A percentile compares a stretch with the other conserved stretches of the same genome.
Conservation (phyloP, 2,329 filamentous ascomycete genomes). For the Colletotrichum australisinense region DNA sequence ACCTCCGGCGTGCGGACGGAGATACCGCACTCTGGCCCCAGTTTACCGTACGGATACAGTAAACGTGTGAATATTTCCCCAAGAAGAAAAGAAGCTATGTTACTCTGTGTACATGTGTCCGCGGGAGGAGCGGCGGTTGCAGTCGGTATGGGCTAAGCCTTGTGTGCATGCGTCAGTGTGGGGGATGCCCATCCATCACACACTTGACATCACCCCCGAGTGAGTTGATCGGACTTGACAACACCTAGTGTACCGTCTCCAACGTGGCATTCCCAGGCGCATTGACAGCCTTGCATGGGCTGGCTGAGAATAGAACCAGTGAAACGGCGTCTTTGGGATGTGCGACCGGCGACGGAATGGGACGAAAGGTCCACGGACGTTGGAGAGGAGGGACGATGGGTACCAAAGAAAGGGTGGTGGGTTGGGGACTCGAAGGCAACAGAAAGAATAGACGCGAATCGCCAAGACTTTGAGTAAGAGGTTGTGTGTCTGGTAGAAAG, state of each 20-base stretch:
- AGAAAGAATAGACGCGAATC: constrained; percentile 1
- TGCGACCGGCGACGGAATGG: neutral
- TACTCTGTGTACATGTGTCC: neutral
- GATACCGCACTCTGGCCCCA: constrained; percentile 1
- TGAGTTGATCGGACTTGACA: neutral
- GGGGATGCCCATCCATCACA: neutral
- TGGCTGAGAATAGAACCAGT: constrained; percentile 21
- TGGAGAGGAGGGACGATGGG: neutral
- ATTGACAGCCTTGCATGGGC: constrained; percentile 8
- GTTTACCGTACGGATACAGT: neutral
- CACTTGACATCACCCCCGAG: neutral
- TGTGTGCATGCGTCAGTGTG: constrained; percentile 11
- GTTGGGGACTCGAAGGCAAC: neutral
- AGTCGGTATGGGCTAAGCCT: neutral
- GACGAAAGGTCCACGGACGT: neutral
- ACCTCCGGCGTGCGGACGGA: constrained; percentile 26
- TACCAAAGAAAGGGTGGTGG: neutral
- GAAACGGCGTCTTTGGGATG: constrained; percentile 12
- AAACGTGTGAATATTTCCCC: neutral
- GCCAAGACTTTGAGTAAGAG: constrained; percentile 18
- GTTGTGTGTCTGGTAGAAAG: constrained; percentile 29
- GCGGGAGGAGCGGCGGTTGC: neutral
- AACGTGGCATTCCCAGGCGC: constrained; percentile 3
- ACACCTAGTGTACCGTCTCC: neutral
- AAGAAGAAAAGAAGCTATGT: neutral